Percentiles rank a stretch among this genome's conserved stretches.
phyloP scores from a whole-genome alignment of 2,329 filamentous ascomycete genomes.

The Xylariales sp. region DNA sequence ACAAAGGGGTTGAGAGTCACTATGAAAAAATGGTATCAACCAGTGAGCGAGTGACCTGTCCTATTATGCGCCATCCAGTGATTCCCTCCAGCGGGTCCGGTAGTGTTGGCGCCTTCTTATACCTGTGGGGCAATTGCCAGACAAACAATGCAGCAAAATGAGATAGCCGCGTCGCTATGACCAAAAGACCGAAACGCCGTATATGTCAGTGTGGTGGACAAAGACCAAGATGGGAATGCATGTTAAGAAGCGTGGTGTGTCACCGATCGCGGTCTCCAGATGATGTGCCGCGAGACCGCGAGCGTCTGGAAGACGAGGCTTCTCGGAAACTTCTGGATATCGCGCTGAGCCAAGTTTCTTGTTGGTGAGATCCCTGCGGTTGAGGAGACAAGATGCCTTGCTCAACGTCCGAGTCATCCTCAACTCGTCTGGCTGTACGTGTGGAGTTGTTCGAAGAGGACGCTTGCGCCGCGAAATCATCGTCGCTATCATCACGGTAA shows the following conservation, averaged over 20 bases:
- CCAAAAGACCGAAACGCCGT: slow-evolving; percentile 2
- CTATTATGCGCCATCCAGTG: slow-evolving; percentile 3
- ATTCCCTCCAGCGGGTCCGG: not conserved
- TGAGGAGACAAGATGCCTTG: slow-evolving; percentile 31
- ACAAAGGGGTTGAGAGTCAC: not conserved
- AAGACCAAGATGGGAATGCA: not conserved
- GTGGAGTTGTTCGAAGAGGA: slow-evolving; percentile 18
- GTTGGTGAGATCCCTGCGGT: slow-evolving; percentile 16
- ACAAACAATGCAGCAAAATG: not conserved
- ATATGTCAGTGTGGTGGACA: slow-evolving; percentile 1
- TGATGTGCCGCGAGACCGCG: slow-evolving; percentile 2
- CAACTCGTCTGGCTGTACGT: slow-evolving; percentile 7
- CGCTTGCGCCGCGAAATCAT: slow-evolving; percentile 22
- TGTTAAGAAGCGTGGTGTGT: not conserved
- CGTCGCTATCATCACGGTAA: slow-evolving; percentile 50
- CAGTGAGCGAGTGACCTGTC: slow-evolving; percentile 5
- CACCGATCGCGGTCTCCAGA: slow-evolving; percentile 4
- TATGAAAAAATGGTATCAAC: slow-evolving; percentile 8
- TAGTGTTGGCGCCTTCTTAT: not conserved
- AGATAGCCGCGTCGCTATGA: slow-evolving; percentile 4
- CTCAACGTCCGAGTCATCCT: slow-evolving; percentile 36
- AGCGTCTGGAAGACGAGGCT: not conserved
- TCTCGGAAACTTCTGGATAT: slow-evolving; percentile 7
- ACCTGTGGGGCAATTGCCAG: not conserved
- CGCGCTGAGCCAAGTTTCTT: slow-evolving; percentile 33